A percentile compares a stretch with the other conserved stretches of the same genome.
These are phyloP conservation scores for Sordaria brevicollis DNA, from an alignment of 495 filamentous ascomycete genomes.

Conservation along the genomic window DNA sequence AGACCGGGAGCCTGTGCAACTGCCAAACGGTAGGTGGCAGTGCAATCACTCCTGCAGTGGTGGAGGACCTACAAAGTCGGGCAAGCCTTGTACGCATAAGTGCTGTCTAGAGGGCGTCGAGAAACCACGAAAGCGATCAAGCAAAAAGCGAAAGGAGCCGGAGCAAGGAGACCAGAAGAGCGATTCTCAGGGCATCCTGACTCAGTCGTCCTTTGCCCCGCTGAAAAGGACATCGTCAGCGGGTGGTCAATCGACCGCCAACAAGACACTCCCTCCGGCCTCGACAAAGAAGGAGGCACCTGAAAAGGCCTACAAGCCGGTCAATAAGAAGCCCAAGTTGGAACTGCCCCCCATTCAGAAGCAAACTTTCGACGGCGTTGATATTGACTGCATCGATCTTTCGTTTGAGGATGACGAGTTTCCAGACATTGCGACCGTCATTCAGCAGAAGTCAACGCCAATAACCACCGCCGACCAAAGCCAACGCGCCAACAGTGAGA, in stretches of 20 bases:
- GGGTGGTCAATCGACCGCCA: neutral
- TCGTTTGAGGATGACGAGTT: conserved; percentile 10
- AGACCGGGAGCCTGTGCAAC: conserved; percentile 38
- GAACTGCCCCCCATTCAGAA: neutral
- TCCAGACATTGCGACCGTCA: neutral
- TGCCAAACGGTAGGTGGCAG: conserved; percentile 76
- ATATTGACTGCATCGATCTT: conserved; percentile 31
- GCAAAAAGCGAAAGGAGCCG: conserved; percentile 12
- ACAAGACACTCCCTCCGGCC: neutral
- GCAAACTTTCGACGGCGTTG: conserved; percentile 2
- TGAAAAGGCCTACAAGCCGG: neutral
- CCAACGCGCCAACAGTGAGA: neutral
- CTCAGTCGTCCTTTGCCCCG: neutral
- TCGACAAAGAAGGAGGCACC: neutral
- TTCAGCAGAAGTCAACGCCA: neutral
- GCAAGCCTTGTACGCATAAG: conserved; percentile 45
- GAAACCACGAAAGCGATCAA: conserved; percentile 56
- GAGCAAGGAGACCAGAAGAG: neutral
- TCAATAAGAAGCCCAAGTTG: neutral
- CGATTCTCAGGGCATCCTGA: neutral
- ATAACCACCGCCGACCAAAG: neutral
- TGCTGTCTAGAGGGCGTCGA: conserved; percentile 87
- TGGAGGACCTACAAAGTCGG: conserved; percentile 57
- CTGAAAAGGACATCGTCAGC: neutral
- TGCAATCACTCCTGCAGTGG: conserved; percentile 72